Conservation (phyloP, 2,329 filamentous ascomycete species). For the Dactylella cylindrospora region DNA sequence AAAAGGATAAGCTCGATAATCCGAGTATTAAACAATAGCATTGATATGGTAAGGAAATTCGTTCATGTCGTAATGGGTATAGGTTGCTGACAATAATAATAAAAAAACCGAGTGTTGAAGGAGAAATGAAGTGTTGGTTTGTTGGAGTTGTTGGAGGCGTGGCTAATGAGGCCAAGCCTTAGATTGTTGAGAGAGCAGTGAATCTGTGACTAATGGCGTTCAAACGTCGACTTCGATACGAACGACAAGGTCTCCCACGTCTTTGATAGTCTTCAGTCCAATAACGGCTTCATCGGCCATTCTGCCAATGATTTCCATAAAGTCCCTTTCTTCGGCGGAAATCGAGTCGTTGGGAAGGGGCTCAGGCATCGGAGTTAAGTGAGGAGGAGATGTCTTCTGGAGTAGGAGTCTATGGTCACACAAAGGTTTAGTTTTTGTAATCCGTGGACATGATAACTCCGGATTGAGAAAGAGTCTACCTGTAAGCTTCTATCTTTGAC, state of each 20-base stretch:
- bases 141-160: slow-evolving; percentile 16
- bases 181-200: slow-evolving; percentile 1
- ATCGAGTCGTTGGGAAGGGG: slow-evolving; percentile 41
- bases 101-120: too few relatives aligned
- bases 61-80: slow-evolving; percentile 40
- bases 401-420: slow-evolving; percentile 25
- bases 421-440: slow-evolving; percentile 9
- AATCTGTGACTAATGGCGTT: background rate
- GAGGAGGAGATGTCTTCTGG: slow-evolving; percentile 38
- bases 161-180: slow-evolving; percentile 13
- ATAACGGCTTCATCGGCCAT: slow-evolving; percentile 45
- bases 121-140: too few relatives aligned
- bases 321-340: slow-evolving; percentile 42
- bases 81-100: slow-evolving; percentile 12
- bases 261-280: slow-evolving; percentile 40
- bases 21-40: slow-evolving; percentile 8
- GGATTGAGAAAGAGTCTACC: slow-evolving; percentile 14
- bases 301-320: slow-evolving; percentile 40
- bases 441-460: background rate
- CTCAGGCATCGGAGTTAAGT: slow-evolving; percentile 39
- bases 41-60: slow-evolving; percentile 34
- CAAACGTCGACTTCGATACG: slow-evolving; percentile 39
- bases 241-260: slow-evolving; percentile 40
- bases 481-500: slow-evolving; percentile 41
- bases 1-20: slow-evolving; percentile 15